Percentiles rank a stretch among this genome's conserved stretches.
Evolutionary conservation across 2,329 filamentous ascomycete genomes (phyloP).

Genomic region (Akanthomyces lecanii): DNA sequence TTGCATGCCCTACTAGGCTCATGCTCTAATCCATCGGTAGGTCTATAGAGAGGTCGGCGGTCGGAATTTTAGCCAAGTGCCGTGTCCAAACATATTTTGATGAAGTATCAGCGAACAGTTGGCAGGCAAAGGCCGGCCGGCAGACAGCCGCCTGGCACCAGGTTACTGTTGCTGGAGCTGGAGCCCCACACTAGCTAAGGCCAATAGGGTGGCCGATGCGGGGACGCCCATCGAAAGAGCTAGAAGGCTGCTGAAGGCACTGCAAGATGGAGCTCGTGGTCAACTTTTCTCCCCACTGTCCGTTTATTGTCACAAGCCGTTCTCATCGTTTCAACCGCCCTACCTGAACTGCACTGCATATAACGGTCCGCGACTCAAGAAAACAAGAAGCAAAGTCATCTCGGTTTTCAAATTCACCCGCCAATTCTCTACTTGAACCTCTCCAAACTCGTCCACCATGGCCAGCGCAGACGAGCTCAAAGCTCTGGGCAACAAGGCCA

Average conservation of each 20-base stretch:
- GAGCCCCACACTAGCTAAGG: conserved; percentile 22
- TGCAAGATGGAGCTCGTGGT: conserved; percentile 23
- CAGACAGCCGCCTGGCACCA: too few species aligned
- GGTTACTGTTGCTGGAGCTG: background rate
- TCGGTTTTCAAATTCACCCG: conserved; percentile 10
- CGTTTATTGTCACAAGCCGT: conserved; percentile 23
- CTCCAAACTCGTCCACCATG: conserved; percentile 35
- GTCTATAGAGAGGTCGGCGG: too few species aligned
- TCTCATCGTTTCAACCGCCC: conserved; percentile 12
- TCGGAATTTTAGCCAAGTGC: too few species aligned
- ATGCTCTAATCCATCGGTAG: too few species aligned
- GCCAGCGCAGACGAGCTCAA: conserved; percentile 76
- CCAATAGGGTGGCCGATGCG: conserved; percentile 30
- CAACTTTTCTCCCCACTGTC: conserved; percentile 27
- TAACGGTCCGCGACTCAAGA: background rate
- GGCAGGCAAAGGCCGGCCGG: background rate
- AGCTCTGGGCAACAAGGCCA: conserved; percentile 97
- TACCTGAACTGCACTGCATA: conserved; percentile 6
- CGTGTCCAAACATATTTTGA: too few species aligned
- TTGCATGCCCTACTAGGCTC: too few species aligned
- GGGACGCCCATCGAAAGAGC: conserved; percentile 38
- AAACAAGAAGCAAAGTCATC: background rate
- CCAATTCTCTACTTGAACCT: conserved; percentile 2
- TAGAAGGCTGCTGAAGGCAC: conserved; percentile 32
- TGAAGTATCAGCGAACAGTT: background rate